Evolutionary conservation across 1,139 yeast species (phyloP).

Genomic region (Scheffersomyces titani): DNA sequence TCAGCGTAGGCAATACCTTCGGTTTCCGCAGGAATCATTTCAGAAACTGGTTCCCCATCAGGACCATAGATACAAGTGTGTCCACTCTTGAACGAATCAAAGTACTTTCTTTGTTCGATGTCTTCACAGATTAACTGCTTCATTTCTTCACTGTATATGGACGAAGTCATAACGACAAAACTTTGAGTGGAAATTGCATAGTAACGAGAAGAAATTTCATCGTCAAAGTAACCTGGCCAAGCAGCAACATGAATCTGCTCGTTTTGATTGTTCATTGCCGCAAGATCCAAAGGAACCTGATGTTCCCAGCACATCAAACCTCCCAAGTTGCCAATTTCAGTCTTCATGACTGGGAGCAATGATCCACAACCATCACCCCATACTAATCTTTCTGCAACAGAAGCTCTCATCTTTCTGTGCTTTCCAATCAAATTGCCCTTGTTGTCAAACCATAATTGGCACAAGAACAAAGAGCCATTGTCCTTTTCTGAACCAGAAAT

Average conservation of each 20-base stretch:
- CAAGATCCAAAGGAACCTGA: neutral
- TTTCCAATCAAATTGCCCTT: conserved; percentile 6
- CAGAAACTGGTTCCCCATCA: conserved; percentile 2
- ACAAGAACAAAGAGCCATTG: conserved; percentile 11
- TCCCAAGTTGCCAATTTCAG: conserved; percentile 1
- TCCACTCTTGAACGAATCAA: neutral
- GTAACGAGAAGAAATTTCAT: neutral
- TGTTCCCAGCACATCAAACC: conserved; percentile 1
- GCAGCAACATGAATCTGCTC: conserved; percentile 10
- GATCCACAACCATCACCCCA: conserved; percentile 1
- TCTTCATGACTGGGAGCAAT: conserved; percentile 1
- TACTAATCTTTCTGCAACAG: conserved; percentile 1
- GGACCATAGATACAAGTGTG: conserved; percentile 2
- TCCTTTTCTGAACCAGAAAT: conserved; percentile 2
- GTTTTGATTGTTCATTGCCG: conserved; percentile 3
- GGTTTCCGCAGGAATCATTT: neutral
- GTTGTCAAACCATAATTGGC: conserved; percentile 8
- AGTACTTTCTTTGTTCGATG: conserved; percentile 1
- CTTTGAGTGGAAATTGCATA: conserved; percentile 2
- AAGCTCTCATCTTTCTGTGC: conserved; percentile 1
- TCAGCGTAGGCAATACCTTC: conserved; percentile 5
- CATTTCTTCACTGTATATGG: conserved; percentile 3
- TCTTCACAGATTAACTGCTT: conserved; percentile 1
- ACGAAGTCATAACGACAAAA: conserved; percentile 2
- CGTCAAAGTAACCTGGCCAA: conserved; percentile 5